phyloP scores from a whole-genome alignment of 2,329 filamentous ascomycete genomes.

The Hysterium pulicare region DNA sequence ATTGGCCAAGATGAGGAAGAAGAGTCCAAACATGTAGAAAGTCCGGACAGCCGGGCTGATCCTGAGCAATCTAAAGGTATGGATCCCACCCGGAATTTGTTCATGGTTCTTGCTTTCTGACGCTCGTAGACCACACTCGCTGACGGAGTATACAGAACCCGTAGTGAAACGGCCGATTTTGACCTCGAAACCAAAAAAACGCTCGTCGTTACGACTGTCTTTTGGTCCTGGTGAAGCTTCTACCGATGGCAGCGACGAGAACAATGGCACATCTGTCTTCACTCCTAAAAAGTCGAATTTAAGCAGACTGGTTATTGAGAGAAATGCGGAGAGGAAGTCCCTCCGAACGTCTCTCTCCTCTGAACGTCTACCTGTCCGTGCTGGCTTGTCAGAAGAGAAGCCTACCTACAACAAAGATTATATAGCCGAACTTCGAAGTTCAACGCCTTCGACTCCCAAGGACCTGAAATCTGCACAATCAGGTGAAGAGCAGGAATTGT shows the following conservation, averaged over 20 bases:
- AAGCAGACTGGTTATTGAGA: constrained; percentile 63
- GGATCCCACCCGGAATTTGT: constrained; percentile 16
- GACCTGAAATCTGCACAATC: constrained; percentile 46
- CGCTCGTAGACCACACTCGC: constrained; percentile 38
- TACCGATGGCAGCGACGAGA: constrained; percentile 53
- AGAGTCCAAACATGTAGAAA: constrained; percentile 25
- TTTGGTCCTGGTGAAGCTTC: constrained; percentile 64
- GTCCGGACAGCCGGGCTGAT: constrained; percentile 27
- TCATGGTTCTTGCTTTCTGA: constrained; percentile 20
- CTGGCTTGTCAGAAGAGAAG: constrained; percentile 58
- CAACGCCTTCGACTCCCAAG: constrained; percentile 78
- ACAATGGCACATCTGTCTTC: constrained; percentile 49
- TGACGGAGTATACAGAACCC: constrained; percentile 46
- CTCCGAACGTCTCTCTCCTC: constrained; percentile 44
- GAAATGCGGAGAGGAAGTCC: constrained; percentile 61
- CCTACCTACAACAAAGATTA: constrained; percentile 85
- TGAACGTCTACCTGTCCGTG: constrained; percentile 47
- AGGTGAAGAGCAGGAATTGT: constrained; percentile 46
- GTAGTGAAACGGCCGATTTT: constrained; percentile 52
- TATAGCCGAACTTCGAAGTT: constrained; percentile 78
- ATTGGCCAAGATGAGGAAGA: constrained; percentile 68
- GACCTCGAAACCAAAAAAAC: constrained; percentile 60
- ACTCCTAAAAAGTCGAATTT: constrained; percentile 63
- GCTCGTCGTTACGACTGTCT: constrained; percentile 70
- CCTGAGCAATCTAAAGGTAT: constrained; percentile 40